Base-by-base conservation (phyloP, 257 asterid species). In the Fraxinus quadrangulata region DNA sequence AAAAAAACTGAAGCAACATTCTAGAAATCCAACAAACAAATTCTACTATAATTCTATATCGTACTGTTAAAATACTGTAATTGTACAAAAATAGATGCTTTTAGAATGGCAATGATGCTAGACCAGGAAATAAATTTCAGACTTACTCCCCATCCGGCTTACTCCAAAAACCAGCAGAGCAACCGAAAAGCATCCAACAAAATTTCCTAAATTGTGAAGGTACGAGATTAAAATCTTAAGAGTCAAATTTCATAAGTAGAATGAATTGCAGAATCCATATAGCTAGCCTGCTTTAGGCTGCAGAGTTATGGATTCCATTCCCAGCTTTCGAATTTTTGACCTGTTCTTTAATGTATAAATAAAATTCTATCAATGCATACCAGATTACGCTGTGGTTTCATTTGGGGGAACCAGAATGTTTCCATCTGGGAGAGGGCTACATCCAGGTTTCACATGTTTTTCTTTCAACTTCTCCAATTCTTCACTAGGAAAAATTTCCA, bases 381-480 rank as follows among this genome's bases (percentile, higher is more conserved):
- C 80, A 14, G 56, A 47, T 89, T 86, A 90, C 31, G 85, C 89
- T 3, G 92, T 78, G 37, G 92, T 88, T 85, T 86, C 92, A 34
- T 92, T 87, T 12, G 91, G 86, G 63, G 94, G 77, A 80, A 87
- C 91, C 6, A 88, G 83, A 24, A 84, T 86, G 66, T 74, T 92
- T 80, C 90, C 92, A 19, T 88, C 92, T 3, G 81, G 83, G 17
- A 81, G 75, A 40, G 88, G 92, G 81, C 90, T 88, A 56, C 88
- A 86, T 80, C 88, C 89, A 45, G 76, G 81, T 81, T 86, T 81
- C 37, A 66, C 81, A 6, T 82, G 89, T 49, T 80, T 82, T 74
- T 89, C 88, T 72, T 83, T 86, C 85, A 84, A 70, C 80, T 82
- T 86, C 85, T 91, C 94, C 81, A 88, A 30, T 71, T 94, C 98